Evolutionary conservation across 2,329 filamentous ascomycete species (phyloP).

Genomic region (Aplosporella prunicola): DNA sequence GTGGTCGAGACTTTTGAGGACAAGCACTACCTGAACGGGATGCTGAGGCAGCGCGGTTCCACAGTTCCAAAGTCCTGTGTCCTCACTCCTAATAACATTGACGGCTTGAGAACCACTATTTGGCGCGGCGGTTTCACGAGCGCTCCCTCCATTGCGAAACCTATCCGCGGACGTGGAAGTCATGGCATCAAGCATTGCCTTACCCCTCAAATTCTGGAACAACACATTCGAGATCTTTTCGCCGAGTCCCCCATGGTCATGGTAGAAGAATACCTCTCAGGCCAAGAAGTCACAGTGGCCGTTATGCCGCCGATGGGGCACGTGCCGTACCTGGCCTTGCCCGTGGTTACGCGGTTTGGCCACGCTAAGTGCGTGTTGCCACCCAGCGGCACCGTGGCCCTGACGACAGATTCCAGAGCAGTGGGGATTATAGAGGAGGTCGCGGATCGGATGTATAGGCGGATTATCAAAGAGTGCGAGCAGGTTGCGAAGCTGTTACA

Average conservation of each 20-base stretch:
- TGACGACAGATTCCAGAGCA: slow-evolving; percentile 38
- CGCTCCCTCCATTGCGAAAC: slow-evolving; percentile 43
- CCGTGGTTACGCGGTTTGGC: slow-evolving; percentile 39
- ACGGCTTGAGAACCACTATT: too few species aligned
- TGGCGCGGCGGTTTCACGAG: too few species aligned
- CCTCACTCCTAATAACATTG: too few species aligned
- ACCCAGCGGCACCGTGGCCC: slow-evolving; percentile 41
- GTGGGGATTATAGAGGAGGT: slow-evolving; percentile 24
- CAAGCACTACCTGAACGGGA: slow-evolving; percentile 40
- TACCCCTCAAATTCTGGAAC: slow-evolving; percentile 19
- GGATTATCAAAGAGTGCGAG: slow-evolving; percentile 32
- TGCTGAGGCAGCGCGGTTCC: slow-evolving; percentile 30
- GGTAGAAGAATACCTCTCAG: slow-evolving; percentile 40
- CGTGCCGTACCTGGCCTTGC: slow-evolving; percentile 34
- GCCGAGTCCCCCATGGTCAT: slow-evolving; percentile 32
- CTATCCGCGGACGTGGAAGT: slow-evolving; percentile 40
- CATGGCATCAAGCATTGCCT: slow-evolving; percentile 42
- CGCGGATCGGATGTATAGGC: slow-evolving; percentile 23
- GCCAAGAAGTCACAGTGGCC: slow-evolving; percentile 43
- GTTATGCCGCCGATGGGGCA: slow-evolving; percentile 39
- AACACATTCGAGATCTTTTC: slow-evolving; percentile 29
- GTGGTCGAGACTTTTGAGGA: slow-evolving; percentile 43
- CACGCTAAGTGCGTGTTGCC: slow-evolving; percentile 40
- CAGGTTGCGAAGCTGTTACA: slow-evolving; percentile 30
- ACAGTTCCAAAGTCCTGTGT: slow-evolving; percentile 25